Conservation (phyloP, 169 alveolate genomes). For the Plasmodium knowlesi region DNA sequence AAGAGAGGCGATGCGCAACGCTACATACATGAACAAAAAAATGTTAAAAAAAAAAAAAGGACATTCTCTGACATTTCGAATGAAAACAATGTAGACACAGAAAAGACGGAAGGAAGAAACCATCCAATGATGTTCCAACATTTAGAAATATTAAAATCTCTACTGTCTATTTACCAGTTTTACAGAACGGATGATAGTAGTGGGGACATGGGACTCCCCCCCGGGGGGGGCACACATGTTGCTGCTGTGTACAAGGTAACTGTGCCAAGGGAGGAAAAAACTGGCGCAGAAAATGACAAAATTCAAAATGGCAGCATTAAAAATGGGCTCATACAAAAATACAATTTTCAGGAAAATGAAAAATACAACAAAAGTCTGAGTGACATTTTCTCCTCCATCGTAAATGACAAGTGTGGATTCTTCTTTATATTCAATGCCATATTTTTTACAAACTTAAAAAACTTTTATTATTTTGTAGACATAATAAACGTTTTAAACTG, state of each 20-base stretch:
- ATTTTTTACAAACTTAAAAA: conserved; percentile 60
- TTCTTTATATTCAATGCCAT: conserved; percentile 40
- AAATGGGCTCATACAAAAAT: not conserved
- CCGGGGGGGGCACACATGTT: not conserved
- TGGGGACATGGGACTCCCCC: not conserved
- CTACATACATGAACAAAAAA: conserved; percentile 11
- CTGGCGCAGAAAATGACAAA: not conserved
- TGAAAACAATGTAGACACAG: not conserved
- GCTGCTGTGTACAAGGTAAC: not conserved
- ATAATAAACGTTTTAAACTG: conserved; percentile 46
- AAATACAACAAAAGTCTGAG: conserved; percentile 4
- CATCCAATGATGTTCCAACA: conserved; percentile 9
- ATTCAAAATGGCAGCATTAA: not conserved
- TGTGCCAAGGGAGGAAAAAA: not conserved
- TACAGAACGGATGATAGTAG: conserved; percentile 5
- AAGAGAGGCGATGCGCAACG: not conserved
- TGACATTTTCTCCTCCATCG: conserved; percentile 14
- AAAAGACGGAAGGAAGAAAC: not conserved
- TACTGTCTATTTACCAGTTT: conserved; percentile 42
- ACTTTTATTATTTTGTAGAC: conserved; percentile 57
- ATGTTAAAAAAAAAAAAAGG: not conserved
- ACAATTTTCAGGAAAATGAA: conserved; percentile 21
- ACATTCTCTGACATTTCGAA: conserved; percentile 14
- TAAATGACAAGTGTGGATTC: conserved; percentile 66
- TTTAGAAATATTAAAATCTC: conserved; percentile 24